Evolutionary conservation across 768 basidiomycete species (phyloP).

Genomic region (Boletus eberwhitei): DNA sequence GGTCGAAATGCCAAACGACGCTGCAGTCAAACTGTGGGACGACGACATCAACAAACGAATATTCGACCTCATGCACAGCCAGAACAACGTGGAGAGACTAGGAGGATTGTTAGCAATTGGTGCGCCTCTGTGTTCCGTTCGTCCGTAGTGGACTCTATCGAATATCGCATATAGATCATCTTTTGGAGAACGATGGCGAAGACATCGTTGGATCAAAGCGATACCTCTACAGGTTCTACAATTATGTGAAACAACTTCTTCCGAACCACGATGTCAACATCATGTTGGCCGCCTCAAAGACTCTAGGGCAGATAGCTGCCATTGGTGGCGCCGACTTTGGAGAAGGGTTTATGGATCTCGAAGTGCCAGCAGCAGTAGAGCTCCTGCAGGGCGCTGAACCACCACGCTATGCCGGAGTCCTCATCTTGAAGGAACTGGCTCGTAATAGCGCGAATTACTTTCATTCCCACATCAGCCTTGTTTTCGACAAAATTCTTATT

Average conservation of each 20-base stretch:
- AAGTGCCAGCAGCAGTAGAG: conserved; percentile 81
- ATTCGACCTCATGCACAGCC: conserved; percentile 82
- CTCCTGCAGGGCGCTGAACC: conserved; percentile 75
- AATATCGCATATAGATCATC: conserved; percentile 47
- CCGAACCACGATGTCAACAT: conserved; percentile 89
- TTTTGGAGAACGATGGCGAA: conserved; percentile 74
- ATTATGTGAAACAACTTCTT: conserved; percentile 90
- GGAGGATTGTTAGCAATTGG: conserved; percentile 89
- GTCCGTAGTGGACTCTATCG: conserved; percentile 5
- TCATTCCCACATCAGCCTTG: conserved; percentile 79
- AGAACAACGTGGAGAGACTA: conserved; percentile 72
- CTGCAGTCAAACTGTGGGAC: conserved; percentile 80
- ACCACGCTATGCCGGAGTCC: conserved; percentile 88
- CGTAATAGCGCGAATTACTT: conserved; percentile 85
- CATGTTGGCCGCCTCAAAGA: conserved; percentile 94
- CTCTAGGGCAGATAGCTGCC: conserved; percentile 80
- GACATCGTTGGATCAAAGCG: conserved; percentile 78
- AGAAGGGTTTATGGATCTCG: conserved; percentile 85
- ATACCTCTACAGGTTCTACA: conserved; percentile 82
- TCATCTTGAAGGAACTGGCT: conserved; percentile 92
- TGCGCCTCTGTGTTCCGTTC: conserved; percentile 31
- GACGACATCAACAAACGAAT: conserved; percentile 76
- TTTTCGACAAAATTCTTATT: conserved; percentile 90
- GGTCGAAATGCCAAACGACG: conserved; percentile 79
- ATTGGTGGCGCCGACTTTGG: conserved; percentile 82